Conservation (phyloP, 805 yeast species). For the Kazachstania viticola region DNA sequence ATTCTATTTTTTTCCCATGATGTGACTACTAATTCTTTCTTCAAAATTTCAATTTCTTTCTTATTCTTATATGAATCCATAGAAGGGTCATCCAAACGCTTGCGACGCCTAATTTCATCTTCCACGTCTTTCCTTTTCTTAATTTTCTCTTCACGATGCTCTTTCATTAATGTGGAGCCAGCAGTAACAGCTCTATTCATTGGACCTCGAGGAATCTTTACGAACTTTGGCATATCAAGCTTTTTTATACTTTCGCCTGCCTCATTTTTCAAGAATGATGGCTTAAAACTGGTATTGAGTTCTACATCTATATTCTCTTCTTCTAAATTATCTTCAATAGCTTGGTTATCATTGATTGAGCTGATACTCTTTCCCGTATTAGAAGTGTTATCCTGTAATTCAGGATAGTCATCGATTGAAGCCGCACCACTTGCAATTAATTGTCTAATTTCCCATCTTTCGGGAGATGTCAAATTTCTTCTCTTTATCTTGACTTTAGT, state of each 20-base stretch:
- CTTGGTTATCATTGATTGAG: constrained; percentile 6
- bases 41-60: constrained; percentile 10
- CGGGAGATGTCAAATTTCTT: constrained; percentile 65
- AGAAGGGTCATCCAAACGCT: constrained; percentile 23
- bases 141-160: constrained; percentile 47
- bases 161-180: constrained; percentile 60
- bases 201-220: constrained; percentile 69
- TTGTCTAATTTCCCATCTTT: constrained; percentile 82
- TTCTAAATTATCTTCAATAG: constrained; percentile 6
- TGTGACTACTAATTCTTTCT: constrained; percentile 17
- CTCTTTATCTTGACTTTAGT: too few species aligned
- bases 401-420: constrained; percentile 58
- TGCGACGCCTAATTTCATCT: constrained; percentile 26
- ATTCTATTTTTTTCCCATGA: constrained; percentile 25
- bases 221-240: constrained; percentile 45
- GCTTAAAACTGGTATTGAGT: constrained; percentile 47
- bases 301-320: constrained; percentile 59
- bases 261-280: constrained; percentile 55
- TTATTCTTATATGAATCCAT: constrained; percentile 8
- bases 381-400: constrained; percentile 32
- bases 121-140: constrained; percentile 37
- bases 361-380: constrained; percentile 17
- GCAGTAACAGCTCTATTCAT: constrained; percentile 61
- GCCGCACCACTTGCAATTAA: constrained; percentile 70
- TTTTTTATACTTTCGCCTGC: constrained; percentile 14